Base-by-base conservation (phyloP, 2,329 filamentous ascomycete species). In the Xylaria sp. region DNA sequence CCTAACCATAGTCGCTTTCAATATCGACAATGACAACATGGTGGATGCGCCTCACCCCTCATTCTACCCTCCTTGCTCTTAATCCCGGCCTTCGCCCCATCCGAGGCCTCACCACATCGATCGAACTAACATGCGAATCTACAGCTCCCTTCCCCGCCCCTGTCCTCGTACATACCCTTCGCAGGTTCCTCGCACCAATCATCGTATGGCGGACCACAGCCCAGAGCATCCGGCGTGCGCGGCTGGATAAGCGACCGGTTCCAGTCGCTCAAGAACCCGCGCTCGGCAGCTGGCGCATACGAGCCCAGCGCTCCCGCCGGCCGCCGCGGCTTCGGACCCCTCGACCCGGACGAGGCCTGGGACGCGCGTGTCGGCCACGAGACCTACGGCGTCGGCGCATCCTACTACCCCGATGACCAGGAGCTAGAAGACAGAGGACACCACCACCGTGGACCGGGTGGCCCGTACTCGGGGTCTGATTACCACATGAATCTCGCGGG, bases 321-420 rank as follows among this genome's bases (percentile, higher is more conserved):
- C 63, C 83, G 84, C 63, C 80, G 87, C 62, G 88, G 88, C 25
- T 90, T 91, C 78, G 89, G 90, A 1, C 84, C 89, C 4, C 85
- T 93, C 53, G 93, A 96, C 75, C 92, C 92, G 1, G 93, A 97
- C 77, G 92, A 94, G 76, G 92, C 93, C 1, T 97, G 93, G 93
- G 93, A 96, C 81, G 81, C 92, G 70, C 85, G 92, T 67, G 92
- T 97, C 4, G 92, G 91, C 66, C 85, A 89, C 73, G 92, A 94
- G 78, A 88, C 63, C n/a, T 66, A 70, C 41, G 69, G 69, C 56
- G 61, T 58, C 52, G 61, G 67, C 52, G 48, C 60, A 36, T 34
- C 62, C 28, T 68, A 68, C 32, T 69, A 71, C 25, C 63, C 58
- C 25, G 93, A 95, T 77, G 91, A 93, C 80, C 89, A 92, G 76